Percentiles rank a stretch among this genome's conserved stretches.
phyloP scores from a whole-genome alignment of 352 stramenopile genomes.

The Nannochloropsis limnetica region DNA sequence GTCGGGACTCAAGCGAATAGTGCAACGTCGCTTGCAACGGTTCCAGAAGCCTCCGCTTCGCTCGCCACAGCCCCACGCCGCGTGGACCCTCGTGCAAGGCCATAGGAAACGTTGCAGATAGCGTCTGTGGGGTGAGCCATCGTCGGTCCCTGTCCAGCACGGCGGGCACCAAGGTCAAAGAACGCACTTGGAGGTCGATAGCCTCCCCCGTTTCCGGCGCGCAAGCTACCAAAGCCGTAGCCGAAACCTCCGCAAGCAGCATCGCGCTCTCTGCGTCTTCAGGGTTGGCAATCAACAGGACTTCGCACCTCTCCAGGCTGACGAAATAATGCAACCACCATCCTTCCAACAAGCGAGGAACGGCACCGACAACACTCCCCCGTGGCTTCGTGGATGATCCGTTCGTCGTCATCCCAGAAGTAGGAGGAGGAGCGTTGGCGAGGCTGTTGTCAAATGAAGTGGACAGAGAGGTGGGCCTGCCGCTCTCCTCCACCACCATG shows the following conservation, averaged over 20 bases:
- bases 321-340: conserved; percentile 32
- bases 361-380: not conserved
- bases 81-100: not conserved
- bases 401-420: not conserved
- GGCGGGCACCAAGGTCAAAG: not conserved
- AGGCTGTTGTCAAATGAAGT: not conserved
- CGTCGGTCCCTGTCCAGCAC: conserved; percentile 9
- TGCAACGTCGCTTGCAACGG: not conserved
- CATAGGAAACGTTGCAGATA: not conserved
- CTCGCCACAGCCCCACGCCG: conserved; percentile 2
- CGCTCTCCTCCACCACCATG: not conserved
- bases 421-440: not conserved
- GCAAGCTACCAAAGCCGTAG: not conserved
- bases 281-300: conserved; percentile 11
- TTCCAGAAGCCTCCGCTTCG: not conserved
- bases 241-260: not conserved
- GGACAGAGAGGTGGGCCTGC: not conserved
- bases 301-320: not conserved
- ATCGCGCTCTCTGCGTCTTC: conserved; percentile 31
- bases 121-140: not conserved
- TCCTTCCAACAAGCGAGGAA: conserved; percentile 7
- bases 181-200: conserved; percentile 3
- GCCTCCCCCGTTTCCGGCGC: not conserved
- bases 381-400: not conserved
- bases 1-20: conserved; percentile 27